Evolutionary conservation across 2,329 filamentous ascomycete genomes (phyloP).

Genomic region (Claviceps maximensis): DNA sequence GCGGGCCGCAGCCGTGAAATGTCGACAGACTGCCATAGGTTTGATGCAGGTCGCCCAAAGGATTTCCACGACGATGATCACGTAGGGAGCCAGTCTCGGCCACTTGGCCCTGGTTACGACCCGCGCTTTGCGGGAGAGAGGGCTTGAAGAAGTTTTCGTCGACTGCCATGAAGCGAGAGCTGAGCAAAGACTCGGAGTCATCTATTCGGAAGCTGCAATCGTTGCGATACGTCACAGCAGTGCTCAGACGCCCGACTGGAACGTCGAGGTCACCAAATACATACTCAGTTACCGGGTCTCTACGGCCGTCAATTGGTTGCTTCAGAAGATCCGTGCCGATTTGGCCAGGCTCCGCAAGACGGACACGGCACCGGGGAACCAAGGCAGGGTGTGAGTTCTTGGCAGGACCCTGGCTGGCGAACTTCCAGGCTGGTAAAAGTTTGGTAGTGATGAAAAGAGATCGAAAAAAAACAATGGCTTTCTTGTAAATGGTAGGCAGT

Average conservation of each 20-base stretch:
- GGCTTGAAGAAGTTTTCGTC: constrained; percentile 81
- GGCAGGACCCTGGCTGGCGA: constrained; percentile 57
- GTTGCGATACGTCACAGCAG: constrained; percentile 71
- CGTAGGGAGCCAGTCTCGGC: constrained; percentile 65
- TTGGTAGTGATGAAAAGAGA: constrained; percentile 73
- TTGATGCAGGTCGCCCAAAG: constrained; percentile 52
- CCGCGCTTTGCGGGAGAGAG: constrained; percentile 48
- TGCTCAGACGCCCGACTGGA: constrained; percentile 70
- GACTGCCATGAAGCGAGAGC: constrained; percentile 83
- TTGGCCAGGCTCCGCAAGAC: constrained; percentile 43
- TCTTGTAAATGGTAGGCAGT: constrained; percentile 89
- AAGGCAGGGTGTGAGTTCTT: constrained; percentile 57
- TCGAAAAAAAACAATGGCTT: constrained; percentile 87
- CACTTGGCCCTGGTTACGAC: constrained; percentile 21
- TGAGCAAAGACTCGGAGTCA: constrained; percentile 78
- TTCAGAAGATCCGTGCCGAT: constrained; percentile 52
- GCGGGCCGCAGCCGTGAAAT: constrained; percentile 65
- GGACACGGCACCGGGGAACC: constrained; percentile 68
- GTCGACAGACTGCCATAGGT: constrained; percentile 85
- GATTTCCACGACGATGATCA: constrained; percentile 36
- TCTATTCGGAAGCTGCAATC: constrained; percentile 87
- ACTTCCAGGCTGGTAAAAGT: constrained; percentile 76
- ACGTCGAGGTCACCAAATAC: constrained; percentile 75
- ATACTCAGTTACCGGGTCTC: constrained; percentile 51
- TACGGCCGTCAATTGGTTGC: constrained; percentile 23